Conservation (phyloP, 2,329 filamentous ascomycete genomes). For the Clonostachys byssicola region DNA sequence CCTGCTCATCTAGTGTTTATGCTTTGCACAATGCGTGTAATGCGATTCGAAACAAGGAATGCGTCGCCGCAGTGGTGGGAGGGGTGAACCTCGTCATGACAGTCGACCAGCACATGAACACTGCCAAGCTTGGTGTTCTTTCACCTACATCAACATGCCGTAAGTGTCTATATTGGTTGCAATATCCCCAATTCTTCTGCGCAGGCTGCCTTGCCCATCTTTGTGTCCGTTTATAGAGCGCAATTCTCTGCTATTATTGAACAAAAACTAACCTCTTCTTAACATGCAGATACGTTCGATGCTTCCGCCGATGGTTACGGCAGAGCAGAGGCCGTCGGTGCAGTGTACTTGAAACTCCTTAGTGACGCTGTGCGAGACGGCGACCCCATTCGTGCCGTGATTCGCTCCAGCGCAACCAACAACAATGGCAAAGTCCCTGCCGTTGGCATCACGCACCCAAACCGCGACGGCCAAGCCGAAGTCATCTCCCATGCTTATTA, state of each 20-base stretch:
- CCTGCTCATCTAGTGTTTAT: slow-evolving; percentile 38
- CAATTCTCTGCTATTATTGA: too few species aligned
- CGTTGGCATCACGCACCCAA: slow-evolving; percentile 49
- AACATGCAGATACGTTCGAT: slow-evolving; percentile 35
- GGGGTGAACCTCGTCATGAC: slow-evolving; percentile 19
- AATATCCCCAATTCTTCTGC: too few species aligned
- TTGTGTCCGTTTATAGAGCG: too few species aligned
- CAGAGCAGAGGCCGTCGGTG: slow-evolving; percentile 51
- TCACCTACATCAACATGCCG: slow-evolving; percentile 24
- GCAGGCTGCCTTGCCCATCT: too few species aligned
- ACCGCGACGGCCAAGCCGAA: slow-evolving; percentile 31
- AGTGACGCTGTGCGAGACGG: slow-evolving; percentile 45
- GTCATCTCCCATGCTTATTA: slow-evolving; percentile 17
- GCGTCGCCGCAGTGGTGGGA: slow-evolving; percentile 21
- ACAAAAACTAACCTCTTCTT: too few species aligned
- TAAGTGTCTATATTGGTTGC: too few species aligned
- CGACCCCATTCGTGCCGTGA: slow-evolving; percentile 44
- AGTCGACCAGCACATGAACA: slow-evolving; percentile 14
- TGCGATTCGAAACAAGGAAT: slow-evolving; percentile 20
- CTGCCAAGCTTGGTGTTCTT: slow-evolving; percentile 14
- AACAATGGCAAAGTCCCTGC: slow-evolving; percentile 36
- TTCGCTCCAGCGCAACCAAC: slow-evolving; percentile 41
- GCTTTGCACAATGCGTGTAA: slow-evolving; percentile 33
- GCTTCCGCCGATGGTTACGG: slow-evolving; percentile 43
- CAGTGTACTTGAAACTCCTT: slow-evolving; percentile 49